These are phyloP conservation scores for Agaricus subrufescens DNA, from an alignment of 768 basidiomycete genomes.

Conservation along the genomic window DNA sequence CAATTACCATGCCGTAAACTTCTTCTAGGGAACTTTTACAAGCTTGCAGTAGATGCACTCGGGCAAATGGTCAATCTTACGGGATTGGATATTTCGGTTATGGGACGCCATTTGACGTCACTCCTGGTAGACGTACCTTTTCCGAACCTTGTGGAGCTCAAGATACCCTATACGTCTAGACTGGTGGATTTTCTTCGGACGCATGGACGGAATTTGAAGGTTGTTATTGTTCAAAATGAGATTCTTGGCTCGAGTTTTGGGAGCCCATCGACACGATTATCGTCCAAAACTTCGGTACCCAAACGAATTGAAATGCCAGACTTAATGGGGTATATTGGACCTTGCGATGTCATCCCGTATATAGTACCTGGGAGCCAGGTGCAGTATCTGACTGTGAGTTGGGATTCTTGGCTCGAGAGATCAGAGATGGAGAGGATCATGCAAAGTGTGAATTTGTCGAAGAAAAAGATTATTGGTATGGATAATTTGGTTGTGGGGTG, in stretches of 20 bases:
- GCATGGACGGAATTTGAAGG: slow-evolving; percentile 2
- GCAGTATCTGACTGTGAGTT: slow-evolving; percentile 11
- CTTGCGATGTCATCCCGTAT: slow-evolving; percentile 10
- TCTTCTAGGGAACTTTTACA: slow-evolving; percentile 11
- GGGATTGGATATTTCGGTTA: slow-evolving; percentile 10
- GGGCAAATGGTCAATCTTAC: slow-evolving; percentile 2
- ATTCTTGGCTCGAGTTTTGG: neutral
- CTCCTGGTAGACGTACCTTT: slow-evolving; percentile 6
- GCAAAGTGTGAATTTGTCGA: slow-evolving; percentile 3
- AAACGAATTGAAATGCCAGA: slow-evolving; percentile 3
- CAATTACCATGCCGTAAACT: neutral
- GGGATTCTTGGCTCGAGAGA: slow-evolving; percentile 7
- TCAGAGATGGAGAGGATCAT: slow-evolving; percentile 1
- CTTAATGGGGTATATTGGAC: slow-evolving; percentile 11
- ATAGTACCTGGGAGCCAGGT: slow-evolving; percentile 12
- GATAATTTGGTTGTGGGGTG: slow-evolving; percentile 14
- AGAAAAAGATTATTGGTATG: slow-evolving; percentile 3
- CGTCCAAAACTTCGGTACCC: neutral
- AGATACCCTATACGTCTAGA: slow-evolving; percentile 9
- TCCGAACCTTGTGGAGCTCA: slow-evolving; percentile 8
- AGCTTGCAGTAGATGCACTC: slow-evolving; percentile 10
- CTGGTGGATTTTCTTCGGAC: slow-evolving; percentile 10
- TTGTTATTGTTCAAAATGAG: slow-evolving; percentile 7
- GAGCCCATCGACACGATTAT: neutral
- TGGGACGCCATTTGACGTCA: slow-evolving; percentile 1